A percentile compares a stretch with the other conserved stretches of the same genome.
Evolutionary conservation across 2,329 filamentous ascomycete species (phyloP).

Genomic region (Beauveria sp.): DNA sequence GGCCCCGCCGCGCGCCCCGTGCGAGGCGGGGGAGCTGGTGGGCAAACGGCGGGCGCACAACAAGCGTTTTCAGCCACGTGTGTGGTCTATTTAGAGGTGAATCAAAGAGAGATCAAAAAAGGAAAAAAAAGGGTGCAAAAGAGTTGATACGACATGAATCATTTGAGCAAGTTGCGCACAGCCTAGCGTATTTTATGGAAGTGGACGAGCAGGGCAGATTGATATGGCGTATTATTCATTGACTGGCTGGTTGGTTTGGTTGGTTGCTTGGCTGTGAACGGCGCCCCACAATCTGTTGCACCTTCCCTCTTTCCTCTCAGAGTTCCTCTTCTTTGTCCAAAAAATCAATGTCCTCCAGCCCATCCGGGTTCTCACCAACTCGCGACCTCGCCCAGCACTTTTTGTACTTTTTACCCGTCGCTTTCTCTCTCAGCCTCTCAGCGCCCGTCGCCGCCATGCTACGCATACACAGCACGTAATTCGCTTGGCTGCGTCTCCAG

Average conservation of each 20-base stretch:
- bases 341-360: neutral
- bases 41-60: no score
- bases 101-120: no score
- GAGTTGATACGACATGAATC: neutral
- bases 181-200: neutral
- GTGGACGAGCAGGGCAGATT: no score
- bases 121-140: neutral
- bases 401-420: neutral
- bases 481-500: slow-evolving; percentile 1
- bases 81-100: no score
- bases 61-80: no score
- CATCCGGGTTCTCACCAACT: slow-evolving; percentile 12
- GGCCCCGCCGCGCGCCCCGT: no score
- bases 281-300: neutral
- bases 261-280: neutral
- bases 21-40: no score
- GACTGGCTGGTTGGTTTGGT: no score
- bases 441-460: neutral
- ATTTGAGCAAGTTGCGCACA: neutral
- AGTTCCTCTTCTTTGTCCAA: neutral
- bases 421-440: no score
- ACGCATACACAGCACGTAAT: slow-evolving; percentile 5
- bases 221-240: no score
- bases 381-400: neutral
- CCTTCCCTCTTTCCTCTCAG: neutral